Percentiles rank a stretch among this genome's conserved stretches.
Conservation (phyloP, 2,329 filamentous ascomycete species). For the Penicillium sp. region DNA sequence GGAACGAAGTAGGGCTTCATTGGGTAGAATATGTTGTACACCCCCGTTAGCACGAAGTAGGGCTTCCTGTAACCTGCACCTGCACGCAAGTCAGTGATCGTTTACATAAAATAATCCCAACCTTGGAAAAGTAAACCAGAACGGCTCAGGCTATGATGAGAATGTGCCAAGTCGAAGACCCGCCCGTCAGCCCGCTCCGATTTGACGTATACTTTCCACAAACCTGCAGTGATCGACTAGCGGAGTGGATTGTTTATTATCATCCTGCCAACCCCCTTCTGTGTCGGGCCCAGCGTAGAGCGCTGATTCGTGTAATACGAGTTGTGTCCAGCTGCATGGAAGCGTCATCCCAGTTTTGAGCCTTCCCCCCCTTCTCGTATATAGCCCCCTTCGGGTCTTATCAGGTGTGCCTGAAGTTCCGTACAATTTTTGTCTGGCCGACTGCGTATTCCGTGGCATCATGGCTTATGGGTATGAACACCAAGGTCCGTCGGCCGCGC, state of each 20-base stretch:
- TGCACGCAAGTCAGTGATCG: not conserved
- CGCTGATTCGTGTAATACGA: constrained; percentile 12
- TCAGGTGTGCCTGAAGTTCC: not conserved
- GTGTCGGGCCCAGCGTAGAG: constrained; percentile 1
- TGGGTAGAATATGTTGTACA: constrained; percentile 3
- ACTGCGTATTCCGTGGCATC: not conserved
- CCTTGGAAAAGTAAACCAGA: not conserved
- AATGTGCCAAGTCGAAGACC: constrained; percentile 11
- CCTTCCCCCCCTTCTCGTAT: constrained; percentile 6
- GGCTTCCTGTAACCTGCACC: not conserved
- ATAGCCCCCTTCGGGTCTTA: constrained; percentile 7
- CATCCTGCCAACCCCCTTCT: constrained; percentile 10
- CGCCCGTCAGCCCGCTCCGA: constrained; percentile 8
- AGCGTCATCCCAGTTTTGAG: not conserved
- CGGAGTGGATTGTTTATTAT: constrained; percentile 6
- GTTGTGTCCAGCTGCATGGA: not conserved
- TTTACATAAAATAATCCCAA: not conserved
- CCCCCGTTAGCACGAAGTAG: not conserved
- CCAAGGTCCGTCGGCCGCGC: constrained; percentile 18
- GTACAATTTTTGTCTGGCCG: not conserved
- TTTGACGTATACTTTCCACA: constrained; percentile 19
- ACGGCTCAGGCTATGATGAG: constrained; percentile 1
- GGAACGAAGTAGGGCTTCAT: not conserved
- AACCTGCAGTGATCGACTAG: constrained; percentile 18
- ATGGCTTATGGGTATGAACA: constrained; percentile 20